Percentiles rank a stretch among this genome's conserved stretches.
Conservation (phyloP, 2,329 filamentous ascomycete genomes). For the Colletotrichum sp. region DNA sequence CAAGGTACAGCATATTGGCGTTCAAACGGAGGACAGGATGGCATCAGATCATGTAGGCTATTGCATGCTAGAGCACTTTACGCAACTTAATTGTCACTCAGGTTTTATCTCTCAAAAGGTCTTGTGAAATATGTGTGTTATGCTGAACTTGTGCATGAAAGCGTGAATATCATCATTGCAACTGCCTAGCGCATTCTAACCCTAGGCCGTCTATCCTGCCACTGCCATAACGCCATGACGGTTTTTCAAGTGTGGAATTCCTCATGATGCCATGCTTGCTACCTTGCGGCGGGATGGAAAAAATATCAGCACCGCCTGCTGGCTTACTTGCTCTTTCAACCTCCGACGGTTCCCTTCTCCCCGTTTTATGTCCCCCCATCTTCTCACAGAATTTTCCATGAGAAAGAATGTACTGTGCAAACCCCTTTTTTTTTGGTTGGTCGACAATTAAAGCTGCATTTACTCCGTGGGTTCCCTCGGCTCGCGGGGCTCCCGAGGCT, state of each 20-base stretch:
- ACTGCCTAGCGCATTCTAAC: constrained; percentile 20
- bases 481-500: constrained; percentile 50
- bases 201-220: constrained; percentile 24
- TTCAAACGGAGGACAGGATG: constrained; percentile 20
- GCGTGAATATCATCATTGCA: constrained; percentile 23
- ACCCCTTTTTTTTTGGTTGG: background rate
- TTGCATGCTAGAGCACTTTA: constrained; percentile 21
- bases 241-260: constrained; percentile 21
- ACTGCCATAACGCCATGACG: constrained; percentile 26
- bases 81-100: constrained; percentile 20
- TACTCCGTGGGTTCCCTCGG: constrained; percentile 45
- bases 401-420: background rate
- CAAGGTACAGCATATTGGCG: constrained; percentile 20
- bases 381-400: background rate
- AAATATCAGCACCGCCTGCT: constrained; percentile 12
- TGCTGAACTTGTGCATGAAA: constrained; percentile 15
- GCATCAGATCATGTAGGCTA: constrained; percentile 20
- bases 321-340: constrained; percentile 5
- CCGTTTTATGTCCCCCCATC: background rate
- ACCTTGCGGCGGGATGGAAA: constrained; percentile 12
- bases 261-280: constrained; percentile 23
- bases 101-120: background rate
- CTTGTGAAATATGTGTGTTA: background rate
- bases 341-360: background rate
- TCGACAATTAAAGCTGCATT: constrained; percentile 19